Conservation (phyloP, 2,329 filamentous ascomycete genomes). For the Clarireedia homoeocarpa region DNA sequence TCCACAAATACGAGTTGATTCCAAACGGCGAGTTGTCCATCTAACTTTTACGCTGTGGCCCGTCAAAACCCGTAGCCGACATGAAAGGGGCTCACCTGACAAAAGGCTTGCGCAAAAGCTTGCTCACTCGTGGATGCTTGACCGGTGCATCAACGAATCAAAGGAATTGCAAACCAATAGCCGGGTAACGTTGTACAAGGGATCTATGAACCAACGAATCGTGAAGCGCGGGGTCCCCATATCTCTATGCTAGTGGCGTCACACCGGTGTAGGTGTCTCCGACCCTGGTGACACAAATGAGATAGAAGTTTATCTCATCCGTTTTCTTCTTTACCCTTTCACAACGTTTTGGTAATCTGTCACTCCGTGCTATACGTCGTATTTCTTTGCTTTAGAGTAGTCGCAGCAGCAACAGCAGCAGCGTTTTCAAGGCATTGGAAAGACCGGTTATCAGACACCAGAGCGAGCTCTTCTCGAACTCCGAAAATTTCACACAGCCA, state of each 20-base stretch:
- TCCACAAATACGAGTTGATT: no score
- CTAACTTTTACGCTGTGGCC: no score
- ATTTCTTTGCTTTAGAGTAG: no score
- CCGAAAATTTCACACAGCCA: no score
- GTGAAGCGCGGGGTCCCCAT: slow-evolving; percentile 1
- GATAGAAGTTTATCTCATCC: not conserved
- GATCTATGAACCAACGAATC: not conserved
- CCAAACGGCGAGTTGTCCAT: no score
- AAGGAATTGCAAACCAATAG: not conserved
- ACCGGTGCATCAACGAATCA: not conserved
- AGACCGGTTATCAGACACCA: no score
- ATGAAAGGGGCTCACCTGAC: not conserved
- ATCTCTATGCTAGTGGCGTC: not conserved
- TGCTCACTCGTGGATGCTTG: not conserved
- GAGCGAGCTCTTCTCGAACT: no score
- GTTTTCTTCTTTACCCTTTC: not conserved
- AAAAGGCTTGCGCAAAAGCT: not conserved
- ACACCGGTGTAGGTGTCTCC: no score
- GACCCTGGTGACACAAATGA: no score
- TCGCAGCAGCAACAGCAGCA: no score
- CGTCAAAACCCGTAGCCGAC: no score
- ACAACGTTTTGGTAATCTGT: not conserved
- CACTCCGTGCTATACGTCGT: not conserved
- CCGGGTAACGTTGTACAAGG: not conserved
- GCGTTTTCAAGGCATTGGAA: no score